Base-by-base conservation (phyloP, 805 yeast species). In the Candida broadrunensis region DNA sequence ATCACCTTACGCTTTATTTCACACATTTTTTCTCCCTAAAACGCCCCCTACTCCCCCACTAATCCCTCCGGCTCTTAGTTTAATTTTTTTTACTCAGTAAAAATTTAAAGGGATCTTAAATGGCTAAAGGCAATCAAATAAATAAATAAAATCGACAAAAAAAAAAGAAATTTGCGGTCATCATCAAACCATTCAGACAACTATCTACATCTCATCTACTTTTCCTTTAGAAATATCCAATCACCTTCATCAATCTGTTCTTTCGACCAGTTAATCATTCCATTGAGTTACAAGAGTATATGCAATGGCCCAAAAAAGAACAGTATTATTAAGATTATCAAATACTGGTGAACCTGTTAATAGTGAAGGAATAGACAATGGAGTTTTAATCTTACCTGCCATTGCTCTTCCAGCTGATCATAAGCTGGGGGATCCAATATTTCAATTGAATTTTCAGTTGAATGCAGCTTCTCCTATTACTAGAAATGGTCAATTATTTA, bases 391-490 rank as follows among this genome's bases (percentile, higher is more conserved):
- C 6, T 63, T 78, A 18, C 83, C 83, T 0, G 60, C 80, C 1
- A 48, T 67, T 30, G 70, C 73, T 1, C 63, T 65, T 3, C 65
- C 68, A 1, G 45, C 52, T 1, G 47, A 47, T 24, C 61, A 60
- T 42, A 51, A 62, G 16, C 38, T 49, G 8, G 70, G 64, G 2
- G 75, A 75, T 37, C 67, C 70, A 3, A 51, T 80, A 24, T 78
- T 72, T 52, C 54, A 61, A 12, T 66, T 91, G 37, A 71, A 81
- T 33, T 68, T 91, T 44, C 75, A 76, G 40, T 65, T 91, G 43
- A 79, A 83, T 27, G 93, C 96, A 2, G 87, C 95, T 9, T 75
- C 91, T 5, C 74, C 77, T 13, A 77, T 88, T 13, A 70, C 87
- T 8, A 77, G 85, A 51, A 78, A 80, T 24, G 97, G 93, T 5